Percentiles rank a stretch among this genome's conserved stretches.
Conservation (phyloP, 768 basidiomycete species). For the Xerocomellus dryophilus region DNA sequence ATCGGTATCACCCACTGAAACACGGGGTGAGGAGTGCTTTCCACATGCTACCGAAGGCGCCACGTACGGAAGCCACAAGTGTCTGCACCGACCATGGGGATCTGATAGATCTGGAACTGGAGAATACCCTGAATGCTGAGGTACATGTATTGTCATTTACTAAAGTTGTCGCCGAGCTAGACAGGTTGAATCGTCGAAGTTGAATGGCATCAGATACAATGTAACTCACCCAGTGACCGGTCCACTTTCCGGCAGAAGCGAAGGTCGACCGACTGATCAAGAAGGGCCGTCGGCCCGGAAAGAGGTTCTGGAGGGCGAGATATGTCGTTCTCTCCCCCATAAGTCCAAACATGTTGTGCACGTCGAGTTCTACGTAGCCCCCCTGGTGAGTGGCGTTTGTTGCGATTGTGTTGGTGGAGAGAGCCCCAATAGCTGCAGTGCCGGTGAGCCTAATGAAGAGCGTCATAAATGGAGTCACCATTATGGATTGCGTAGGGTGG, state of each 20-base stretch:
- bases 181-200: constrained; percentile 28
- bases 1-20: constrained; percentile 53
- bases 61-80: constrained; percentile 37
- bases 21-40: constrained; percentile 1
- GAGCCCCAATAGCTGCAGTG: constrained; percentile 44
- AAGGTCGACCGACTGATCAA: constrained; percentile 66
- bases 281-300: constrained; percentile 62
- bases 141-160: constrained; percentile 67
- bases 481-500: constrained; percentile 75
- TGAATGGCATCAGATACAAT: neutral
- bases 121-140: constrained; percentile 71
- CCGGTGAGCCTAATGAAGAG: neutral
- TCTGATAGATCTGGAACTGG: constrained; percentile 79
- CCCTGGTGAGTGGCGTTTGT: constrained; percentile 67
- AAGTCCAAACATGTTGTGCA: constrained; percentile 65
- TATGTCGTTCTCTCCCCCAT: constrained; percentile 69
- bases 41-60: neutral
- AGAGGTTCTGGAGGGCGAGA: constrained; percentile 49
- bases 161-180: constrained; percentile 71
- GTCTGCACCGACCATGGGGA: constrained; percentile 79
- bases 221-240: constrained; percentile 58
- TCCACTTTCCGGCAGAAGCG: constrained; percentile 62
- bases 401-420: constrained; percentile 54
- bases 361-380: constrained; percentile 59
- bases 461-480: constrained; percentile 35